Base-by-base conservation (phyloP, 2,329 filamentous ascomycete species). In the Venturia oleaginea region DNA sequence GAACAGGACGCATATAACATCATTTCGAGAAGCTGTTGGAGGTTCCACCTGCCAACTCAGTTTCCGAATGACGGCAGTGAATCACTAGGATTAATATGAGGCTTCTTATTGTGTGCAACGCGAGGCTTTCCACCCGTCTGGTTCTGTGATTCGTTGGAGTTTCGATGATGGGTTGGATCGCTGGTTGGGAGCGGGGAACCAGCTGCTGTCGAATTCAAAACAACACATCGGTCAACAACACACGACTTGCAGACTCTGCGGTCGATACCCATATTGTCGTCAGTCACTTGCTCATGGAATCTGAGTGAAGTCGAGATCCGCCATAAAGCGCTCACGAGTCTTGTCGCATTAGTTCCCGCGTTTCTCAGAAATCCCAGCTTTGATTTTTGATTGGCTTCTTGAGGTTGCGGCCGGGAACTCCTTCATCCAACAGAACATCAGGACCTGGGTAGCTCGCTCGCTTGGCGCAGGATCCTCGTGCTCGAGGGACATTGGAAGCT, bases 11-110 rank as follows among this genome's bases (percentile, higher is more conserved):
- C 51, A 57, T 57, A 34, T 15, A 34, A 34, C 51, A 34, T 57
- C 51, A 37, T 57, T 57, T 57, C 51, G 51, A 57, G 51, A 57
- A 57, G 51, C 51, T 34, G 51, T 57, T n/a, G 51, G 51, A 57
- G 34, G 30, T 57, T 57, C 51, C 51, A 19, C 27, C 51, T 34
- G 51, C 51, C 30, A 57, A 10, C 22, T 51, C 24, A 51, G 46
- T 51, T 51, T 27, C 46, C 22, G 46, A 57, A 57, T 34, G 51
- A 57, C 51, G 51, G 51, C 51, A 57, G 27, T 1, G 30, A 3
- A 34, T 34, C 51, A 37, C 51, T 27, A n/a, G 51, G 51, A 57
- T 57, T 15, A n/a, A 10, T 57, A 57, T 57, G 51, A 57, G 51
- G 15, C 51, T n/a, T 57, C 30, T 4, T 57, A 37, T 57, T 34